Evolutionary conservation across 371 early-diverging fungal species (phyloP), one percentile per base, ranked within the genome.

Genomic region (Mucor irregularis): DNA sequence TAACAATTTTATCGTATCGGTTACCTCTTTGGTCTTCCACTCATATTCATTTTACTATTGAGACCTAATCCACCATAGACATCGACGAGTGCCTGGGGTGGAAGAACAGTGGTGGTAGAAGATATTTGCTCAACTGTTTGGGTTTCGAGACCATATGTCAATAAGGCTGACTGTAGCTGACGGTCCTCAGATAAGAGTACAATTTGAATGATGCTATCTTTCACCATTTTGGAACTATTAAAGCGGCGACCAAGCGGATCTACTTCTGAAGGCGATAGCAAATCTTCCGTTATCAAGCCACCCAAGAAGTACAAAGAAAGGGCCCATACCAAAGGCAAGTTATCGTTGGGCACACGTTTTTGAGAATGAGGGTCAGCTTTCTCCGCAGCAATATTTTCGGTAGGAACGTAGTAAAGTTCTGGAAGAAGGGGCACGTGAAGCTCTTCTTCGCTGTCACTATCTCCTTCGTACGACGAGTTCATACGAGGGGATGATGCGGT

Each of bases 301-400:
- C 92, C 92, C 26, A 93, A 78, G 39, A 90, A 81, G 58, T 87
- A 91, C 11, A 94, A 80, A 1, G 90, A 89, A 49, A 92, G 88
- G 3, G 95, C 91, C 95, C 95, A 94, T 1, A 93, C 95, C 13
- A 94, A 70, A 3, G 95, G 95, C 1, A 92, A 76, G 61, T 94
- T 94, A 58, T 92, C 92, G 58, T 91, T 91, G 4, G 95, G 89
- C 16, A 87, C 63, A 34, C 95, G 82, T 13, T 78, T 76, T 60
- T 91, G 92, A 0, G 88, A 81, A 17, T 89, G 84, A 10, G 90
- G 93, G 29, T 86, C 62, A 16, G 64, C 71, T 55, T 83, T 85
- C 62, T 94, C 95, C 3, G 83, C 88, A 1, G 90, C 89, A 51
- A 93, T 85, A 0, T 64, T 26, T 22, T 89, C 87, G 5, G 58